A percentile compares a stretch with the other conserved stretches of the same genome.
These are phyloP conservation scores for Dactylellina haptotyla DNA, from an alignment of 2,329 filamentous ascomycete genomes.

Conservation along the genomic window DNA sequence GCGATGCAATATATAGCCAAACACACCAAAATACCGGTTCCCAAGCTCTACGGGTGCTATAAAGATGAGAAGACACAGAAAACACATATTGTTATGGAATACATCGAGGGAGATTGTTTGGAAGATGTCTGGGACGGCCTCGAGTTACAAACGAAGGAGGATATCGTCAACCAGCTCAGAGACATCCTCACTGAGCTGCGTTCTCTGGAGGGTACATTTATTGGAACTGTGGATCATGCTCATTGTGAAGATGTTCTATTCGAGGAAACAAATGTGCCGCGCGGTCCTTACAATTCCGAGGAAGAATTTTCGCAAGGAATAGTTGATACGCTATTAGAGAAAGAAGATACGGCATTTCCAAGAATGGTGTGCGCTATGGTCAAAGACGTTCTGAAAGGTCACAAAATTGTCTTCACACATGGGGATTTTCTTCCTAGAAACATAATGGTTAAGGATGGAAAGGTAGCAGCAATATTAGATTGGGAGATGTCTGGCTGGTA, in stretches of 20 bases:
- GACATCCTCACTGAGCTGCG: background rate
- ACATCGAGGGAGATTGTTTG: background rate
- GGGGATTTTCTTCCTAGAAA: constrained; percentile 65
- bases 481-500: constrained; percentile 66
- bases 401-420: constrained; percentile 65
- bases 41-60: background rate
- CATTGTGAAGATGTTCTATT: background rate
- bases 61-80: background rate
- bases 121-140: background rate
- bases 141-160: background rate
- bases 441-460: constrained; percentile 62
- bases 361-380: background rate
- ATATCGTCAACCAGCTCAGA: background rate
- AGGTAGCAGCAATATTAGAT: constrained; percentile 64
- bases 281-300: background rate
- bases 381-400: constrained; percentile 20
- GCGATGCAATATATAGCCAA: constrained; percentile 10
- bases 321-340: constrained; percentile 3
- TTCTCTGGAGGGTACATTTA: background rate
- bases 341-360: background rate
- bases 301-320: constrained; percentile 4
- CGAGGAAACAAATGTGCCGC: background rate
- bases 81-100: constrained; percentile 3
- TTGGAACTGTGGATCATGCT: background rate
- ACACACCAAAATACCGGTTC: constrained; percentile 11